phyloP scores from a whole-genome alignment of 2,329 filamentous ascomycete genomes.

The Calonectria hongkongensis region DNA sequence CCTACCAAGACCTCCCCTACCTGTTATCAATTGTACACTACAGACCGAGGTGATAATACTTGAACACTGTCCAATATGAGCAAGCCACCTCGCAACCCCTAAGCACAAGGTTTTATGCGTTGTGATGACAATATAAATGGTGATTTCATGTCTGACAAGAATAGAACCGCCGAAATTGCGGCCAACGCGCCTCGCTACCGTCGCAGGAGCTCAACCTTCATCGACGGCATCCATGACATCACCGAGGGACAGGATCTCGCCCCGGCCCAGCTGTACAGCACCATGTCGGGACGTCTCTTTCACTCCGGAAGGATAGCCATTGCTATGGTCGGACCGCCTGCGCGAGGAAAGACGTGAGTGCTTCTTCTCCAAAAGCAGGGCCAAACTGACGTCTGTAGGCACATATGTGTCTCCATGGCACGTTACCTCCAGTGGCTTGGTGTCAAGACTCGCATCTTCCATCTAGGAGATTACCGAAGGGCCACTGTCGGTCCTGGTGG shows the following conservation, averaged over 20 bases:
- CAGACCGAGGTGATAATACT: neutral
- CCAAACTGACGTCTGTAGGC: conserved; percentile 68
- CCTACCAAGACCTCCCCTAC: neutral
- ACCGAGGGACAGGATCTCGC: conserved; percentile 88
- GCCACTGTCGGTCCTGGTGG: conserved; percentile 90
- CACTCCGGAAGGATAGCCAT: conserved; percentile 98
- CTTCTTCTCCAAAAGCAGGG: neutral
- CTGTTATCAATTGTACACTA: neutral
- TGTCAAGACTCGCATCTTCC: conserved; percentile 98
- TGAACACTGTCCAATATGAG: neutral
- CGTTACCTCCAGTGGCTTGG: conserved; percentile 97
- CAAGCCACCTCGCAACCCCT: neutral
- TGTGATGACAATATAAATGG: neutral
- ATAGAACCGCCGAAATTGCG: conserved; percentile 91
- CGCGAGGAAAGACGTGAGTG: conserved; percentile 92
- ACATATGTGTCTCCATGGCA: conserved; percentile 96
- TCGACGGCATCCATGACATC: conserved; percentile 97
- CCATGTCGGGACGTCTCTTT: conserved; percentile 96
- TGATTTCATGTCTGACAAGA: conserved; percentile 44
- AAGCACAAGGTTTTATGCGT: neutral
- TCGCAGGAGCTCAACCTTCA: conserved; percentile 95
- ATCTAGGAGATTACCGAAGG: conserved; percentile 95
- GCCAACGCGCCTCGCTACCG: conserved; percentile 93
- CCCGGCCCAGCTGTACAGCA: conserved; percentile 97
- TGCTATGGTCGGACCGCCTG: conserved; percentile 95